Conservation (phyloP, 805 yeast genomes). For the baker's yeast (Saccharomyces cerevisiae) region DNA sequence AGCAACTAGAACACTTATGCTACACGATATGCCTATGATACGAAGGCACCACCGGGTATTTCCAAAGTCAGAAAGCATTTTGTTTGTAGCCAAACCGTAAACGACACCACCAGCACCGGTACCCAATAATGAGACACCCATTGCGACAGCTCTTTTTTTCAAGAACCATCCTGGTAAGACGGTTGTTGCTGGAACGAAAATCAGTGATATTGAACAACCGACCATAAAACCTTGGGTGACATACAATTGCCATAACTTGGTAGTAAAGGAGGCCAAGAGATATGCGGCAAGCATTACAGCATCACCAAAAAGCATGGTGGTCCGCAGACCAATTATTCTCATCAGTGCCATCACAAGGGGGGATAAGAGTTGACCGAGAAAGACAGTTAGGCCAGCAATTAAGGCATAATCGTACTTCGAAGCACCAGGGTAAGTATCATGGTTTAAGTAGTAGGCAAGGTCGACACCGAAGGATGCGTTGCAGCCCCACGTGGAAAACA, state of each 20-base stretch:
- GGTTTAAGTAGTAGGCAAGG: conserved; percentile 46
- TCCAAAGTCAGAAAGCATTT: conserved; percentile 35
- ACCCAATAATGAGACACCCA: conserved; percentile 43
- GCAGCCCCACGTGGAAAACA: conserved; percentile 66
- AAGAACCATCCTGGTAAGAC: conserved; percentile 65
- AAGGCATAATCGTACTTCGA: conserved; percentile 52
- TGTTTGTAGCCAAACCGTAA: conserved; percentile 35
- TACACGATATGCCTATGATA: conserved; percentile 35
- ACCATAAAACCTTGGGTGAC: conserved; percentile 60
- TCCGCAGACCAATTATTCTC: conserved; percentile 42
- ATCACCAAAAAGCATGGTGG: conserved; percentile 43
- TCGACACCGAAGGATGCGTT: conserved; percentile 59
- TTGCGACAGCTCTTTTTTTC: conserved; percentile 49
- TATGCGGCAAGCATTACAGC: conserved; percentile 45
- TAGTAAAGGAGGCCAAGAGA: conserved; percentile 52
- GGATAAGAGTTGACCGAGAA: conserved; percentile 46
- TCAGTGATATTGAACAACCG: conserved; percentile 44
- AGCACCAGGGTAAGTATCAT: conserved; percentile 46
- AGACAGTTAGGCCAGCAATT: conserved; percentile 59
- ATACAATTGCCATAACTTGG: conserved; percentile 55
- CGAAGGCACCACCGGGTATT: conserved; percentile 42
- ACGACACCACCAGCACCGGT: conserved; percentile 47
- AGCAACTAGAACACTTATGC: conserved; percentile 34
- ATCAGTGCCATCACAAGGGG: conserved; percentile 47
- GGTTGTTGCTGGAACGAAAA: conserved; percentile 51